Evolutionary conservation across 2,329 filamentous ascomycete genomes (phyloP), one percentile per base, ranked within the genome.

Genomic region (Colletotrichum sp.): DNA sequence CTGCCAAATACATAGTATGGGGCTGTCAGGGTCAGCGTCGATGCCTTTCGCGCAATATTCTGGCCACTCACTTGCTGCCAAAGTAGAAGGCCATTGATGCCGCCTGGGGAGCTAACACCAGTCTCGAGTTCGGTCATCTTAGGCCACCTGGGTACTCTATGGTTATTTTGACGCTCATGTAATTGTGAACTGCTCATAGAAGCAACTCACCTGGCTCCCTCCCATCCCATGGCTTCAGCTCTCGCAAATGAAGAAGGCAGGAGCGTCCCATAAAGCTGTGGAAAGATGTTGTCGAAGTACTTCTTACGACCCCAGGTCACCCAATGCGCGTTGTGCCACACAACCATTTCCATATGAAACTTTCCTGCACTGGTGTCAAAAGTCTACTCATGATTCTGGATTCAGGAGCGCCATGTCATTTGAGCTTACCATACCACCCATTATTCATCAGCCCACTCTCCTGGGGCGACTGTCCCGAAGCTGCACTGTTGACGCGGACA

Each of bases 1-100:
- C 89, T 0, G 90, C 90, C 76, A 91, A 89, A 76, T 89, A 90
- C 84, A 91, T 88, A 0, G 87, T 85, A 78, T 92, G 90, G 6
- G 90, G 90, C 77, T 75, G 2, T 57, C 6, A 15, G 4, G 1
- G 15, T 62, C 21, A 75, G 36, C 9, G 57, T 16, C 0, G 55
- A 7, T 4, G 4, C 1, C 9, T 24, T 58, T 1, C 6, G 2
- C 8, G 21, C 8, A 3, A 4, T n/a, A 7, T 7, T 57, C 15
- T 8, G 15, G 34, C 16, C 1, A 51, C 36, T 31, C 8, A 77
- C 76, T 68, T 91, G 90, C 76, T 92, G 90, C 90, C 90, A 92
- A 68, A 91, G 88, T 4, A 92, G 81, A 2, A 92, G 81, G 8
- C 86, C 87, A 77, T 92, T 92, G 77, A 92, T 91, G 71, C 90